phyloP scores from a whole-genome alignment of 148 eudicot genomes.

The Camellia lanceoleosa region DNA sequence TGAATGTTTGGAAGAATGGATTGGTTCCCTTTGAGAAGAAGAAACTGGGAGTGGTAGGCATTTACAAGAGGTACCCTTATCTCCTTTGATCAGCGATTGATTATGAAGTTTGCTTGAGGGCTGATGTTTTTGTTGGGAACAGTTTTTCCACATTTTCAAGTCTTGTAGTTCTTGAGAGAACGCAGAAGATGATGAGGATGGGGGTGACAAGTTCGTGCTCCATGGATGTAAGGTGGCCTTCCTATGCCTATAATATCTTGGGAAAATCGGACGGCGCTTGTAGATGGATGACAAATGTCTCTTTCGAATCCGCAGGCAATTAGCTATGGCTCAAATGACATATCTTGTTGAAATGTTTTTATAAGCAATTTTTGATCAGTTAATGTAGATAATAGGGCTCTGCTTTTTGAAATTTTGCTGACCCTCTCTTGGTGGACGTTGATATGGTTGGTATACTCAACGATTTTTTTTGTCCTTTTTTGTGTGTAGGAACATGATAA shows the following conservation, averaged over 20 bases:
- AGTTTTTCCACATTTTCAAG: slow-evolving; percentile 95
- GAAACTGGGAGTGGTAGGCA: slow-evolving; percentile 56
- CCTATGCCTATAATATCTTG: slow-evolving; percentile 79
- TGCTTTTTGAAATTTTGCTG: background rate
- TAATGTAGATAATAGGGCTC: slow-evolving; percentile 1
- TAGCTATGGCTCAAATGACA: slow-evolving; percentile 78
- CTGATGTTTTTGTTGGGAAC: slow-evolving; percentile 84
- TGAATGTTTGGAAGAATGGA: slow-evolving; percentile 67
- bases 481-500: background rate
- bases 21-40: slow-evolving; percentile 83
- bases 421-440: background rate
- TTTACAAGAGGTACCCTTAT: slow-evolving; percentile 74
- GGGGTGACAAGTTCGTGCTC: slow-evolving; percentile 47
- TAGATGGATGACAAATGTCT: slow-evolving; percentile 83
- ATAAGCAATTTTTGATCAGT: background rate
- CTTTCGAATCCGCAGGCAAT: slow-evolving; percentile 61
- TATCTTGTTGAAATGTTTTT: slow-evolving; percentile 48
- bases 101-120: slow-evolving; percentile 86
- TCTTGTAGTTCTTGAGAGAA: slow-evolving; percentile 82
- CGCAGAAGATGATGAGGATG: slow-evolving; percentile 50
- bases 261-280: slow-evolving; percentile 62
- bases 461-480: slow-evolving; percentile 12
- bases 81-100: slow-evolving; percentile 91
- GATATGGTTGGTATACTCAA: background rate
- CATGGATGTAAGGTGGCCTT: slow-evolving; percentile 63